Evolutionary conservation across 2,329 filamentous ascomycete species (phyloP), one percentile per base, ranked within the genome.

Genomic region (Calonectria pseudoturangicola): DNA sequence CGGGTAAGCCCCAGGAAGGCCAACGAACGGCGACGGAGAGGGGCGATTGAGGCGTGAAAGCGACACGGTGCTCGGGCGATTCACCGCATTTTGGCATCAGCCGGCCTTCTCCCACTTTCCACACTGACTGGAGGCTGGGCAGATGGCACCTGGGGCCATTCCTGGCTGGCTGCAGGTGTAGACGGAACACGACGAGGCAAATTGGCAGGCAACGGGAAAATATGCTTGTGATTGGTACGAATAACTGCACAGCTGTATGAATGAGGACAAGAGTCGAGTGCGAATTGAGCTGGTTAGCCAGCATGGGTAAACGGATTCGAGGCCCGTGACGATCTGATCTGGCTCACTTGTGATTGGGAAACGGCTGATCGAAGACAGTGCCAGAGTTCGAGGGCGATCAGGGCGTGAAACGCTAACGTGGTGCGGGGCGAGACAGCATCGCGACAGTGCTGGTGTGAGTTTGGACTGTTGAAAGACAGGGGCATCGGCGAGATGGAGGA

Each of bases 71-170:
- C 47, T 45, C 47, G 41, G 64, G 65, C 62, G 73, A 79, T 80
- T 80, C 79, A 80, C 79, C 79, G 79, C 79, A 80, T 79, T 80
- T 80, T 80, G 78, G 73, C 75, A 73, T 73, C 73, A 74, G 74
- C 75, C 74, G 64, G 77, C 70, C 72, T 73, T 70, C 69, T 76
- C 70, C 76, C 60, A 72, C 72, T 66, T 68, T 78, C 76, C 72
- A 74, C 74, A 76, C 68, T 76, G 70, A 72, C 64, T 74, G 68
- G 62, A 51, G 71, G 51, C 73, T 76, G 70, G 72, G 73, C 77
- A 66, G 77, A 74, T 77, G 62, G 65, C 58, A 74, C 71, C 60
- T 54, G 39, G 36, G 72, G 56, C 77, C 78, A 75, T 74, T 79
- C 73, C 71, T 56, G 76, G 76, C 74, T 51, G 74, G 75, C 76